Base-by-base conservation (phyloP, 2,329 filamentous ascomycete species). In the Colletotrichum incanum region DNA sequence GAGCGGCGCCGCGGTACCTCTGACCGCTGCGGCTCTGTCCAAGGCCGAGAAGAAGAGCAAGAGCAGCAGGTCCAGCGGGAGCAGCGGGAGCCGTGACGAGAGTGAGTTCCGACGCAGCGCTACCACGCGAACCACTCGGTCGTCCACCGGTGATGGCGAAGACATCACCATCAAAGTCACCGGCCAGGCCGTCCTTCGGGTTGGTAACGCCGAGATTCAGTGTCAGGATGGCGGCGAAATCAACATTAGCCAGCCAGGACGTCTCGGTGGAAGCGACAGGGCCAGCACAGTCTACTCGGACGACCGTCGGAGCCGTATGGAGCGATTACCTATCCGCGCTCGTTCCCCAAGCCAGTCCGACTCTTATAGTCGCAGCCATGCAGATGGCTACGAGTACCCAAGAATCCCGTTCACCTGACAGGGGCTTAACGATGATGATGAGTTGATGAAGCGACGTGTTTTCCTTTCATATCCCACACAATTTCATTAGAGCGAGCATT, bases 51-150 rank as follows among this genome's bases (percentile, higher is more conserved):
- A 84, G 76, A 79, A 77, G 65, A 85, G 82, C 73, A 80, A 82
- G 28, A 89, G 86, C 82, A 90, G 87, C 77, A 86, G 86, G 31
- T 90, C 87, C 49, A 91, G 86, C 64, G 86, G 86, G 74, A 91
- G 87, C 83, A 90, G 86, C 74, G 86, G 80, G 28, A 92, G 90
- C 77, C 89, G 85, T 54, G 90, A 92, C 75, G 90, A 92, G 69
- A 92, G 90, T 79, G 90, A 91, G 67, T 91, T 87, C 79, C 86
- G 86, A 74, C 87, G 88, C 74, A 91, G 89, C 65, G 88, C 88
- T 37, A 90, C 90, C 0, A 92, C 90, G 16, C 86, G 88, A 50
- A 89, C 90, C 12, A 92, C 90, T 5, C 83, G 87, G 43, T 89
- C 87, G 9, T 83, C 80, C 5, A 80, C 80, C 3, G 74, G 74